phyloP scores from a whole-genome alignment of 768 basidiomycete species.

The Lanmaoa rubissima region DNA sequence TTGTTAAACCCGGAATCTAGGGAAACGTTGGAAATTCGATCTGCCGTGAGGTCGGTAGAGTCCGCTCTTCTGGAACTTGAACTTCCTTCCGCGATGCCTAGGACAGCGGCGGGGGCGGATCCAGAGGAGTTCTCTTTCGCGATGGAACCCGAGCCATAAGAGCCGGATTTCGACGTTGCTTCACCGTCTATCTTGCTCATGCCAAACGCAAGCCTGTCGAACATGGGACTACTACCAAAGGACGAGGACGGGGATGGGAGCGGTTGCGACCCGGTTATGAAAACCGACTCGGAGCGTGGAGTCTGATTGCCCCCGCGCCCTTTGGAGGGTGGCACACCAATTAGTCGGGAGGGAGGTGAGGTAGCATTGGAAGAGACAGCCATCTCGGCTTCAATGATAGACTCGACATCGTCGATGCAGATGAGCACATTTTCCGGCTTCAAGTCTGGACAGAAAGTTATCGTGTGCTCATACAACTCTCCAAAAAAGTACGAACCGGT shows the following conservation, averaged over 20 bases:
- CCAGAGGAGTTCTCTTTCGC: slow-evolving; percentile 23
- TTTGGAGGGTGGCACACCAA: slow-evolving; percentile 91
- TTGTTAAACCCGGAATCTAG: slow-evolving; percentile 42
- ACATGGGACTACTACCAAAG: slow-evolving; percentile 62
- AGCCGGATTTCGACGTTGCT: slow-evolving; percentile 35
- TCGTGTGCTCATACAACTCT: background rate
- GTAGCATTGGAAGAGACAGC: slow-evolving; percentile 39
- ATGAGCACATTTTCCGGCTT: slow-evolving; percentile 99
- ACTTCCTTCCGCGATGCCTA: slow-evolving; percentile 11
- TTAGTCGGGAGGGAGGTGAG: slow-evolving; percentile 56
- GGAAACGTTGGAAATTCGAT: slow-evolving; percentile 49
- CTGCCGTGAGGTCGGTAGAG: slow-evolving; percentile 45
- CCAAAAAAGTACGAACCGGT: slow-evolving; percentile 52
- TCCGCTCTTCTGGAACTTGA: slow-evolving; percentile 28
- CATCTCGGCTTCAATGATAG: slow-evolving; percentile 84
- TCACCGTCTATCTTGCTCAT: slow-evolving; percentile 85
- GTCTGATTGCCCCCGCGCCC: slow-evolving; percentile 97
- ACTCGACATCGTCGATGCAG: slow-evolving; percentile 94
- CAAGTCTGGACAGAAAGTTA: slow-evolving; percentile 54
- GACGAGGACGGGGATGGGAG: slow-evolving; percentile 83
- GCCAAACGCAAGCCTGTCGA: slow-evolving; percentile 88
- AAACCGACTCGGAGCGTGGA: slow-evolving; percentile 74
- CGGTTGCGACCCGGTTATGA: slow-evolving; percentile 93
- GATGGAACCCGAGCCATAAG: slow-evolving; percentile 25
- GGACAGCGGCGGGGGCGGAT: slow-evolving; percentile 12